Evolutionary conservation across 345 rosid genomes (phyloP).

Genomic region (Linum usitatissimum): DNA sequence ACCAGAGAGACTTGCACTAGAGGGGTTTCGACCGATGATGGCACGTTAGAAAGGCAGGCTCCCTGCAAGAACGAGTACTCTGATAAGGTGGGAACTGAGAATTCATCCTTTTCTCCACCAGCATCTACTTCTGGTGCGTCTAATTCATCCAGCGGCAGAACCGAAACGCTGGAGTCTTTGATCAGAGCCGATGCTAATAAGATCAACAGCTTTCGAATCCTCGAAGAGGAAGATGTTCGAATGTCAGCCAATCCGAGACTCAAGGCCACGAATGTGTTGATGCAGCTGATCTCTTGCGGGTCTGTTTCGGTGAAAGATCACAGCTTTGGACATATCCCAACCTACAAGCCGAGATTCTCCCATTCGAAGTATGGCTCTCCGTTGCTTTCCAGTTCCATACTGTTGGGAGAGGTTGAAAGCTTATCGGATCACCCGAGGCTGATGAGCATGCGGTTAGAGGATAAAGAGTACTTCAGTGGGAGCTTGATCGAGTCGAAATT

Average conservation of each 20-base stretch:
- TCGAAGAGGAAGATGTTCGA: conserved; percentile 65
- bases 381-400: conserved; percentile 54
- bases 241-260: conserved; percentile 50
- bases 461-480: conserved; percentile 88
- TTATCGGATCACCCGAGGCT: conserved; percentile 70
- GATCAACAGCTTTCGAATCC: conserved; percentile 84
- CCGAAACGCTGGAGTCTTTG: conserved; percentile 80
- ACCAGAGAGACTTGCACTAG: conserved; percentile 60
- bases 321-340: conserved; percentile 74
- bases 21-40: conserved; percentile 86
- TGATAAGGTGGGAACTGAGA: conserved; percentile 31
- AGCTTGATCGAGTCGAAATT: conserved; percentile 72
- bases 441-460: conserved; percentile 62
- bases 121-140: conserved; percentile 61
- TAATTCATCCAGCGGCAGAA: conserved; percentile 48
- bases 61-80: conserved; percentile 31
- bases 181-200: conserved; percentile 81
- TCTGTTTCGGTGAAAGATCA: conserved; percentile 90
- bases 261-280: conserved; percentile 62
- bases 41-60: conserved; percentile 32
- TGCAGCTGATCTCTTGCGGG: conserved; percentile 95
- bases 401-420: conserved; percentile 74
- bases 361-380: conserved; percentile 65
- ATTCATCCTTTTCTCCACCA: conserved; percentile 58
- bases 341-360: conserved; percentile 58